A percentile compares a stretch with the other conserved stretches of the same genome.
These are phyloP conservation scores for Oxyria digyna DNA, from an alignment of 148 eudicot species.

Conservation along the genomic window DNA sequence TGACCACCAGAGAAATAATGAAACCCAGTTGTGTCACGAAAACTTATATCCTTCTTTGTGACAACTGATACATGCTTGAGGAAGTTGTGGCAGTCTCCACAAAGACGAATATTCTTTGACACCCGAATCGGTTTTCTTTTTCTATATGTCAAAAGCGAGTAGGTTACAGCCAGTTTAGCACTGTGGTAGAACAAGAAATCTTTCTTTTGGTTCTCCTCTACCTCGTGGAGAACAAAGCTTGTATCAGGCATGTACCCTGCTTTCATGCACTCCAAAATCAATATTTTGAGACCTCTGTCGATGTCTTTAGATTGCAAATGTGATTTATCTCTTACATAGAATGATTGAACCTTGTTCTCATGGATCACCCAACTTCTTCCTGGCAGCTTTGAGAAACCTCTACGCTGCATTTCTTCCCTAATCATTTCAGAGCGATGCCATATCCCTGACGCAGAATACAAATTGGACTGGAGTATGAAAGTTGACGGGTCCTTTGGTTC, in stretches of 20 bases:
- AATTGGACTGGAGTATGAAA: slow-evolving; percentile 52
- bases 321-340: slow-evolving; percentile 60
- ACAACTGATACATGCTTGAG: slow-evolving; percentile 63
- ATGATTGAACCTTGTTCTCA: slow-evolving; percentile 48
- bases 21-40: slow-evolving; percentile 79
- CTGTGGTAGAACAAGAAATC: slow-evolving; percentile 81
- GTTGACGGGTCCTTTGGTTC: slow-evolving; percentile 68
- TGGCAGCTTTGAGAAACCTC: slow-evolving; percentile 56
- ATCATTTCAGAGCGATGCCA: slow-evolving; percentile 72
- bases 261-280: slow-evolving; percentile 63
- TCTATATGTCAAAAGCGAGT: slow-evolving; percentile 41
- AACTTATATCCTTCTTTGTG: slow-evolving; percentile 53
- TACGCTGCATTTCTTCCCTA: slow-evolving; percentile 58
- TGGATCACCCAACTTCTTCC: slow-evolving; percentile 67
- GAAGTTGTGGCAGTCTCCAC: slow-evolving; percentile 91
- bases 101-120: slow-evolving; percentile 56
- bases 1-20: slow-evolving; percentile 59
- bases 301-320: slow-evolving; percentile 61
- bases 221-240: slow-evolving; percentile 92
- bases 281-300: slow-evolving; percentile 51
- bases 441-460: slow-evolving; percentile 77
- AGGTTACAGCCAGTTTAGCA: slow-evolving; percentile 70
- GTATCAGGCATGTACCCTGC: slow-evolving; percentile 85
- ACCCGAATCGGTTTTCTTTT: slow-evolving; percentile 48
- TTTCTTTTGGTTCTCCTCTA: slow-evolving; percentile 77